Evolutionary conservation across 73 alveolate genomes (phyloP), one percentile per base, ranked within the genome.

Genomic region (Paramecium sonneborni): DNA sequence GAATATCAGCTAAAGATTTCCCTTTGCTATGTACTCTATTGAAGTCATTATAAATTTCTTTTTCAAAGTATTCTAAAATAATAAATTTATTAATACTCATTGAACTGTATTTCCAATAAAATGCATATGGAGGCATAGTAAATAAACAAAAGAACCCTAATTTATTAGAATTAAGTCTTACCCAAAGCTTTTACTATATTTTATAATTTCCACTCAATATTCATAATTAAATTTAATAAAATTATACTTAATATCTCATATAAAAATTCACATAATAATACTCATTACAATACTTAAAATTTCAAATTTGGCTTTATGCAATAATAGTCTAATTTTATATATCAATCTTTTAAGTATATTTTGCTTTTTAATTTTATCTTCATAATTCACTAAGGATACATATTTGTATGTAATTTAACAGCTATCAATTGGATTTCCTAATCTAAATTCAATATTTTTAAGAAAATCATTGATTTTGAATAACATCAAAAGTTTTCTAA

Each of bases 371-470:
- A 62, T 26, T 62, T 26, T 32, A 62, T 6, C 48, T 62, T 62
- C 48, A 62, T 62, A 62, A 62, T 62, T 26, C 44, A 62, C 84
- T 26, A 30, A 23, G 12, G 84, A 30, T 26, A 62, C 84, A 62
- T 62, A 62, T 3, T 62, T 62, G 24, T 62, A 62, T 14, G 94
- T 88, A 1, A 92, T 93, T 38, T 91, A 87, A 92, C 85, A 95
- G 11, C 95, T 91, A 88, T 95, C 94, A 41, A 85, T 85, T 21
- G 98, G 98, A 67, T 92, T 95, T 57, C 98, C 98, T 43, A 95
- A 67, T 55, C 92, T 85, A 44, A 84, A 72, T 56, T 95, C 96
- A 30, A 95, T 95, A n/a, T 96, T 94, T 56, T 95, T 93, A 11
- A 95, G 85, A 89, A 93, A 95, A 48, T 95, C 94, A 92, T 93